Evolutionary conservation across 2,329 filamentous ascomycete species (phyloP).

Genomic region (Phialemonium atrogriseum): DNA sequence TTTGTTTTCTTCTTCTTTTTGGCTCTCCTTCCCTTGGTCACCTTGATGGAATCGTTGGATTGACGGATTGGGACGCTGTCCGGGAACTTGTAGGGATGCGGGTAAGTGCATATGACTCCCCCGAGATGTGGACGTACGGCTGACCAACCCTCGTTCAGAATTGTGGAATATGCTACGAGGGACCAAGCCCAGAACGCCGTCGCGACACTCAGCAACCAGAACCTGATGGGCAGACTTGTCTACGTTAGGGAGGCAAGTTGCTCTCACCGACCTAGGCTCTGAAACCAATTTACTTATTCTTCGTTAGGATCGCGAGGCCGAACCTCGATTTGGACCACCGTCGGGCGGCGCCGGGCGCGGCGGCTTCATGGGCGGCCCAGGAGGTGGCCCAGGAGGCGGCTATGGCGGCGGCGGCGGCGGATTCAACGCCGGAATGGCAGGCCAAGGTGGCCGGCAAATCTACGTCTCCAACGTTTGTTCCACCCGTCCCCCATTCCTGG

Average conservation of each 20-base stretch:
- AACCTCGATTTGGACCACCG: conserved; percentile 87
- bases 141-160: conserved; percentile 48
- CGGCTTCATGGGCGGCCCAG: conserved; percentile 40
- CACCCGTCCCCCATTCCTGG: conserved; percentile 18
- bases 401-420: conserved; percentile 46
- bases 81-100: conserved; percentile 98
- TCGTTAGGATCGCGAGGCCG: conserved; percentile 84
- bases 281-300: conserved; percentile 9
- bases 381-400: conserved; percentile 25
- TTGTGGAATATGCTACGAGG: conserved; percentile 99
- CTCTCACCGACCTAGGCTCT: neutral
- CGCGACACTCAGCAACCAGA: conserved; percentile 97
- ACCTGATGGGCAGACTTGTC: conserved; percentile 94
- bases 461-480: conserved; percentile 95
- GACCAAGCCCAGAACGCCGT: conserved; percentile 98
- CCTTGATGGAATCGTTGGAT: conserved; percentile 88
- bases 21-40: conserved; percentile 38
- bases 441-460: conserved; percentile 74
- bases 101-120: conserved; percentile 60
- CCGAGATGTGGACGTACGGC: conserved; percentile 5
- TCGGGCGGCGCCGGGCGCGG: conserved; percentile 51
- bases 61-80: conserved; percentile 96
- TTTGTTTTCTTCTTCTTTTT: conserved; percentile 63
- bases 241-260: conserved; percentile 87
- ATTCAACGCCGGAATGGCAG: conserved; percentile 40